Conservation (phyloP, 2,329 filamentous ascomycete species). For the Tolypocladium amazonense region DNA sequence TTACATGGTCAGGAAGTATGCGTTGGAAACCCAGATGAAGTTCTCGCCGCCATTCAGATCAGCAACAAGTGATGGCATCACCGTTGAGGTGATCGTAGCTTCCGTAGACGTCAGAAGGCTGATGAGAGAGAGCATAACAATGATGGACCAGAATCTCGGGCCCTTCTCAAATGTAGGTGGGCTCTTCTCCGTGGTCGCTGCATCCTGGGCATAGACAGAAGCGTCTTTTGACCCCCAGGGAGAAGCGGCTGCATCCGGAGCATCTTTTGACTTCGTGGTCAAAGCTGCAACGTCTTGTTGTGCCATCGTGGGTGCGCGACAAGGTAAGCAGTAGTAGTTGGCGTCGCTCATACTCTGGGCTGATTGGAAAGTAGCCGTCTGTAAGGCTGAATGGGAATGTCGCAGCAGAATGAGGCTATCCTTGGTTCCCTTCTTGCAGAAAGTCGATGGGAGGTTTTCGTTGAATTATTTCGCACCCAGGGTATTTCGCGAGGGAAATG, state of each 20-base stretch:
- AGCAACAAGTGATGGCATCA: constrained; percentile 11
- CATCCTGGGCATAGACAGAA: background rate
- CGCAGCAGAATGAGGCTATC: background rate
- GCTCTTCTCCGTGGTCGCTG: background rate
- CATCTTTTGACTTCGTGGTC: background rate
- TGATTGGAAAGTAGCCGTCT: background rate
- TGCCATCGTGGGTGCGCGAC: background rate
- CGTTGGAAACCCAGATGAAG: constrained; percentile 16
- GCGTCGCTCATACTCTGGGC: background rate
- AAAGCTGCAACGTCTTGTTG: background rate
- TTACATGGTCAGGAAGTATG: constrained; percentile 13
- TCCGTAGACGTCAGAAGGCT: background rate
- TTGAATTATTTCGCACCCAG: background rate
- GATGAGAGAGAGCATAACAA: background rate
- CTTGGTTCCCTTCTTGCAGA: background rate
- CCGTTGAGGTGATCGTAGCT: constrained; percentile 13
- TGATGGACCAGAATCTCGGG: background rate
- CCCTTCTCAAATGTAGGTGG: background rate
- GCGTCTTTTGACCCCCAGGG: background rate
- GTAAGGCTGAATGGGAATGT: background rate
- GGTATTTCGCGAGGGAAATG: background rate
- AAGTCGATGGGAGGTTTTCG: background rate
- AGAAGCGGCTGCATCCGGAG: background rate
- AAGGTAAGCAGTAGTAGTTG: background rate
- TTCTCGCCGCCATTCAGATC: constrained; percentile 8